Percentiles rank a stretch among this genome's conserved stretches.
These are phyloP conservation scores for Luffa aegyptiaca DNA, from an alignment of 306 rosid species.

Conservation along the genomic window DNA sequence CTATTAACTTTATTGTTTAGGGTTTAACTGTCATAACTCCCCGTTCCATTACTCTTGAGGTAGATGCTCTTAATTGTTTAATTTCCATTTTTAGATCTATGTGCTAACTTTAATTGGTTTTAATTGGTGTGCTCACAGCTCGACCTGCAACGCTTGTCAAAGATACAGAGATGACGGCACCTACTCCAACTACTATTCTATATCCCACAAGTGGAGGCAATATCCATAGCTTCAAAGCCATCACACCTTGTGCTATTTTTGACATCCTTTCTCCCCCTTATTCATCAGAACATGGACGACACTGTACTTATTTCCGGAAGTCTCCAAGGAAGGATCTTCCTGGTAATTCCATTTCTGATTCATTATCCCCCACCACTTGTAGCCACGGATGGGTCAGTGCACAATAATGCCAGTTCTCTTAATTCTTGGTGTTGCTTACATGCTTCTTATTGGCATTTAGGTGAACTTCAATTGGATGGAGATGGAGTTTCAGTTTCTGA, in stretches of 20 bases:
- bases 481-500: constrained; percentile 45
- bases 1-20: neutral
- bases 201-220: constrained; percentile 90
- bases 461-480: constrained; percentile 38
- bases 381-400: neutral
- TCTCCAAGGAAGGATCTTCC: constrained; percentile 59
- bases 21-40: neutral
- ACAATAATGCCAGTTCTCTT: neutral
- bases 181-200: constrained; percentile 66
- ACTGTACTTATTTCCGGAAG: constrained; percentile 80
- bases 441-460: constrained; percentile 25
- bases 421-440: neutral
- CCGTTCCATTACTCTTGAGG: neutral
- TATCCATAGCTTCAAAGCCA: constrained; percentile 77
- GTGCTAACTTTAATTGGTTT: constrained; percentile 20
- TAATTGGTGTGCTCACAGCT: constrained; percentile 39
- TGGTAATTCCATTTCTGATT: constrained; percentile 32
- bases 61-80: neutral
- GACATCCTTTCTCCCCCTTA: constrained; percentile 90
- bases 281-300: constrained; percentile 67
- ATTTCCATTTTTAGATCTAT: neutral
- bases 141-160: constrained; percentile 74
- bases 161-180: constrained; percentile 75
- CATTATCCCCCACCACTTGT: neutral
- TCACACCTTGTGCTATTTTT: constrained; percentile 89